Evolutionary conservation across 139 green algal genomes (phyloP).

Genomic region (Pseudopediastrum boryanum): DNA sequence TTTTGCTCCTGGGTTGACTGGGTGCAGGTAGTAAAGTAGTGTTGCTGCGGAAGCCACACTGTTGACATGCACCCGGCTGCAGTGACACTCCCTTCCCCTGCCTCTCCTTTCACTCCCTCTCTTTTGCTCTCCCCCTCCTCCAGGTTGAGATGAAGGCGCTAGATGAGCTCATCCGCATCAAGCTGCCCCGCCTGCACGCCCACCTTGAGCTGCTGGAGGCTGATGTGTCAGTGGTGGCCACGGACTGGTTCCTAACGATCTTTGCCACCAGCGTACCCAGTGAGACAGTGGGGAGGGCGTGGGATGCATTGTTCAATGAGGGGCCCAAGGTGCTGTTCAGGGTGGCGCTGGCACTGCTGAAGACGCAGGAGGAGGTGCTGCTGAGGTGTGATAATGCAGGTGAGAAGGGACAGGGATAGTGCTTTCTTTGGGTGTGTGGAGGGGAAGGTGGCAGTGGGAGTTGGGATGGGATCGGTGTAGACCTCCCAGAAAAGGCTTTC

Average conservation of each 20-base stretch:
- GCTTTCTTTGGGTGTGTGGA: background rate
- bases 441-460: background rate
- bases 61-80: background rate
- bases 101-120: background rate
- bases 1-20: too few species aligned
- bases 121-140: background rate
- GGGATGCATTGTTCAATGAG: conserved; percentile 82
- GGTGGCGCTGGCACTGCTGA: conserved; percentile 82
- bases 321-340: conserved; percentile 83
- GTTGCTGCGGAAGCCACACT: background rate
- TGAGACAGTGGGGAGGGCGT: conserved; percentile 65
- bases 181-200: conserved; percentile 72
- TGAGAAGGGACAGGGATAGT: background rate
- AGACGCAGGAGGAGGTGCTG: conserved; percentile 63
- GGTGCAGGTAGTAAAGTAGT: too few species aligned
- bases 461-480: background rate
- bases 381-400: conserved; percentile 63
- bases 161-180: conserved; percentile 56
- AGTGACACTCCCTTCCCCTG: background rate
- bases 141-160: conserved; percentile 65
- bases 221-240: conserved; percentile 84
- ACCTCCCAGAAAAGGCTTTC: background rate
- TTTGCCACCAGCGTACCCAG: conserved; percentile 34
- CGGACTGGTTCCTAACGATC: conserved; percentile 71
- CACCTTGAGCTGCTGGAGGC: conserved; percentile 65